Conservation (phyloP, 148 eudicot genomes). For the Beta vulgaris region DNA sequence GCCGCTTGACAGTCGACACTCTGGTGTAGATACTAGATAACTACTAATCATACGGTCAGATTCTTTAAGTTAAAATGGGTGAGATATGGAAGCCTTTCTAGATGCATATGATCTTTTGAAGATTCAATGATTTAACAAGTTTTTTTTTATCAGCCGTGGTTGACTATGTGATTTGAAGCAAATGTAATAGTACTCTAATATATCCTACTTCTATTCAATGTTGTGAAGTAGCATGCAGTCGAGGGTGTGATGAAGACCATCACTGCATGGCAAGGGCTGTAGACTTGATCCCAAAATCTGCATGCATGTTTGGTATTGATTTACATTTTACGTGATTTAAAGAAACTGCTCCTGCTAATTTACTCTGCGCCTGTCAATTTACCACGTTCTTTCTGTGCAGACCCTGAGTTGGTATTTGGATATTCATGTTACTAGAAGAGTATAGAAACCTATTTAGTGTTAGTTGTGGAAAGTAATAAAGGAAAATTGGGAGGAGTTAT, state of each 20-base stretch:
- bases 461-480: not conserved
- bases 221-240: constrained; percentile 1
- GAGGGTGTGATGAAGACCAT: no score
- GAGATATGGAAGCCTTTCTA: constrained; percentile 20
- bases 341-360: not conserved
- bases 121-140: not conserved
- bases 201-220: not conserved
- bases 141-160: constrained; percentile 12
- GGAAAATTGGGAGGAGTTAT: not conserved
- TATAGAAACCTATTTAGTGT: not conserved
- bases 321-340: not conserved
- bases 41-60: constrained; percentile 29
- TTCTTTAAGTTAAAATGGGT: constrained; percentile 31
- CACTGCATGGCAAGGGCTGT: no score
- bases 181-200: not conserved
- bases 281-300: no score
- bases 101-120: not conserved
- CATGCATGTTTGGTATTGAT: not conserved
- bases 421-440: not conserved
- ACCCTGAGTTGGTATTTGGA: not conserved
- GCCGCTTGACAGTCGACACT: constrained; percentile 21
- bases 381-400: constrained; percentile 7
- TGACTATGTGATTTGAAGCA: constrained; percentile 6
- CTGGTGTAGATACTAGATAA: constrained; percentile 30
- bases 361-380: not conserved